Percentiles rank a stretch among this genome's conserved stretches.
Conservation (phyloP, 441 rosid genomes). For the Euphorbia schlechtendalii region DNA sequence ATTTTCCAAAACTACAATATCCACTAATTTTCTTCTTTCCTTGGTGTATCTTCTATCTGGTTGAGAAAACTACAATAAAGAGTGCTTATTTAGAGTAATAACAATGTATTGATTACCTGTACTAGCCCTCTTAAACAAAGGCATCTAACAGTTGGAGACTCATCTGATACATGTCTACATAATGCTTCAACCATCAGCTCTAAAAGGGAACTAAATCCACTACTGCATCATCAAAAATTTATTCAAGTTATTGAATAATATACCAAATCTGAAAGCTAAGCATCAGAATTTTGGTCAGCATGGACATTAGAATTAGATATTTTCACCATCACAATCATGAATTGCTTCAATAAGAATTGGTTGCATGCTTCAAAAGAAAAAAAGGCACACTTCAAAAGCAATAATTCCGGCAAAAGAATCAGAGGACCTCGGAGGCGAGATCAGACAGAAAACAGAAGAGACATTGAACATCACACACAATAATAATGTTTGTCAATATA, state of each 20-base stretch:
- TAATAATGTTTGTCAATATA: background rate
- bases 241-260: constrained; percentile 4
- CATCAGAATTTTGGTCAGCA: background rate
- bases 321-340: background rate
- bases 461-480: background rate
- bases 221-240: constrained; percentile 45
- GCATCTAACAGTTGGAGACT: constrained; percentile 88
- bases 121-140: constrained; percentile 96
- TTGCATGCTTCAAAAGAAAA: background rate
- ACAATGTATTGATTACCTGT: constrained; percentile 42
- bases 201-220: constrained; percentile 64
- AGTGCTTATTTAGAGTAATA: background rate
- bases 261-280: background rate
- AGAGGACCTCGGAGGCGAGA: background rate
- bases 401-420: background rate
- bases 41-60: background rate
- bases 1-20: background rate
- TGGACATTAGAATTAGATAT: background rate
- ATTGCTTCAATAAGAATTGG: background rate
- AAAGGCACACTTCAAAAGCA: background rate
- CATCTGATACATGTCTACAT: constrained; percentile 95
- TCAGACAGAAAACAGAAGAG: background rate
- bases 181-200: constrained; percentile 95
- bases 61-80: constrained; percentile 12
- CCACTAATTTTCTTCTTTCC: background rate